Conservation (phyloP, 192 early-diverging fungal genomes). For the Umbelopsis vinacea region DNA sequence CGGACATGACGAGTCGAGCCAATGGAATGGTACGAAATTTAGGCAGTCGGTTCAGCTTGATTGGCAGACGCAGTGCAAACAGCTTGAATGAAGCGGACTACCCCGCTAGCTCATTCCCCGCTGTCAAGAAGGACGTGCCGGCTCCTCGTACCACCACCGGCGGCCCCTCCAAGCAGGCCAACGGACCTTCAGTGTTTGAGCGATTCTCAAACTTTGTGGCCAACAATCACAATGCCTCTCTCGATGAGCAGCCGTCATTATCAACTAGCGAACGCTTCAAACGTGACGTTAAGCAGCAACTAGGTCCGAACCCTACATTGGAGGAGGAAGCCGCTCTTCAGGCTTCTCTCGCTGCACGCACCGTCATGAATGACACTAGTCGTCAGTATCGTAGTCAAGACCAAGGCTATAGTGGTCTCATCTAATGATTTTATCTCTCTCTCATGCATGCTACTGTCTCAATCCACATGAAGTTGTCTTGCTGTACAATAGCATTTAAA, state of each 20-base stretch:
- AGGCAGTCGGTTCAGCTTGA: conserved; percentile 4
- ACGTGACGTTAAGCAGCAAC: conserved; percentile 1
- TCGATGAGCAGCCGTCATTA: neutral
- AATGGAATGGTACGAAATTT: conserved; percentile 16
- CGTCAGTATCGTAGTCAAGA: neutral
- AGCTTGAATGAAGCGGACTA: conserved; percentile 2
- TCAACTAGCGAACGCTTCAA: conserved; percentile 7
- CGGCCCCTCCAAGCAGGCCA: neutral
- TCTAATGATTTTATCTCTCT: neutral
- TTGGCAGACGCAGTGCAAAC: neutral
- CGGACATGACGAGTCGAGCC: conserved; percentile 9
- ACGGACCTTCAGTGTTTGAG: neutral
- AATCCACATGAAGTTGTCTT: too few relatives aligned
- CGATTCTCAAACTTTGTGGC: conserved; percentile 12
- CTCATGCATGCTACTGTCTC: too few relatives aligned
- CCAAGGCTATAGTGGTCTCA: conserved; percentile 9
- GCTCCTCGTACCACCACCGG: neutral
- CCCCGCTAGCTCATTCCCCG: neutral
- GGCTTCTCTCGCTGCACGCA: neutral
- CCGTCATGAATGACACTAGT: neutral
- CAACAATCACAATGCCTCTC: neutral
- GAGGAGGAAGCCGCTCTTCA: conserved; percentile 1
- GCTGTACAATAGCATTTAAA: neutral
- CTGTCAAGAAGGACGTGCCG: neutral
- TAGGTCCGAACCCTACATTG: neutral